Evolutionary conservation across 1,139 yeast genomes (phyloP), one percentile per base, ranked within the genome.

Genomic region (Magnusiomyces tetraspermus): DNA sequence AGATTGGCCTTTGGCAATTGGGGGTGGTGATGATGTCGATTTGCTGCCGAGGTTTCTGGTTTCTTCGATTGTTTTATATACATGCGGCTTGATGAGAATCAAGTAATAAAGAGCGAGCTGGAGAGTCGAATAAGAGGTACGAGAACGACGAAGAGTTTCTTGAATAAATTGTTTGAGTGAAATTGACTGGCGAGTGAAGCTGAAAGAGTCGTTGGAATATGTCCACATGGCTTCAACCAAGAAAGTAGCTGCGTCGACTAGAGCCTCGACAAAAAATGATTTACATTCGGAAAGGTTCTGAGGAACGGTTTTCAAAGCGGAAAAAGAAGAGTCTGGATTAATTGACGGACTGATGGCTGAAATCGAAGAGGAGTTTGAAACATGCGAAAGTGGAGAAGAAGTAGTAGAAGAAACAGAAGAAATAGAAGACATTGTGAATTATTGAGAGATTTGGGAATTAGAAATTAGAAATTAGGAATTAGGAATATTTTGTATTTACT

Each of bases 101-200:
- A 85, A 63, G 64, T 85, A 85, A 65, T 74, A 83, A 56, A 86
- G 72, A 5, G 88, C 77, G 48, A 83, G 75, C 63, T 83, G 88
- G 55, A 85, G 74, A 4, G 84, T 76, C 51, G 82, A 77, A 57
- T 79, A 76, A 13, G 86, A 79, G 42, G 86, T 77, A 59, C 83
- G 79, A 13, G 90, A 82, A 56, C 94, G 75, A 58, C 78, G 77
- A 57, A 85, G 71, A 38, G 85, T 77, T 63, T 84, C 92, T 56
- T 78, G 74, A 48, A 85, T 72, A 60, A 80, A 85, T 50, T 62
- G 58, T 28, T 65, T 63, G 33, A 71, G 61, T n/a, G 74, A 69
- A 58, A 71, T 62, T 15, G 65, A 53, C 30, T 59, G 49, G 53
- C 54, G 17, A 22, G 48, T 54, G 51, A 57, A 50, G 54, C 60